phyloP scores from a whole-genome alignment of 2,329 filamentous ascomycete species.

The Phaeoacremonium minimum region DNA sequence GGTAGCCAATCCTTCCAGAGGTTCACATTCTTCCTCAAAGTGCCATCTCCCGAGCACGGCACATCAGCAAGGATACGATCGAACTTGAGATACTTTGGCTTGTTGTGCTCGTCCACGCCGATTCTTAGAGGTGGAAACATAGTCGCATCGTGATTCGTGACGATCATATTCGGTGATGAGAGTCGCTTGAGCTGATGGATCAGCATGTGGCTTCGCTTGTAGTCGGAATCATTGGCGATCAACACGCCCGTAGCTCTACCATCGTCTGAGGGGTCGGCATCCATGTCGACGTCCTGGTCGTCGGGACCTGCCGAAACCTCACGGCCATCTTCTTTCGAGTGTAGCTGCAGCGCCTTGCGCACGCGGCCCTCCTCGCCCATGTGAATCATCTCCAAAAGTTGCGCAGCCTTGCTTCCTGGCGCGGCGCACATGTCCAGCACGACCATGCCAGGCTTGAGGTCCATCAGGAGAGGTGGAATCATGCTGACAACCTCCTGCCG shows the following conservation, averaged over 20 bases:
- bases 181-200: conserved; percentile 97
- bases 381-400: conserved; percentile 92
- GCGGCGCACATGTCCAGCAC: conserved; percentile 96
- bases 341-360: conserved; percentile 61
- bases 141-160: conserved; percentile 96
- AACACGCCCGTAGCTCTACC: conserved; percentile 87
- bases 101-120: conserved; percentile 49
- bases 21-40: conserved; percentile 85
- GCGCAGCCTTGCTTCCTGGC: conserved; percentile 93
- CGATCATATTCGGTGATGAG: conserved; percentile 92
- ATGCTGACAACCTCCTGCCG: conserved; percentile 97
- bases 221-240: conserved; percentile 94
- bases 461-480: conserved; percentile 93
- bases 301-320: conserved; percentile 43
- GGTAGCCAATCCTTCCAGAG: conserved; percentile 96
- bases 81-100: conserved; percentile 80
- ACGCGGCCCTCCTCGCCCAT: conserved; percentile 86
- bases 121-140: conserved; percentile 90
- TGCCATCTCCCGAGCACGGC: conserved; percentile 94
- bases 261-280: conserved; percentile 63
- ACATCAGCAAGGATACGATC: conserved; percentile 96
- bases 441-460: conserved; percentile 84
- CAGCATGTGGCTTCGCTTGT: conserved; percentile 94
- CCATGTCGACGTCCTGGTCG: conserved; percentile 46
- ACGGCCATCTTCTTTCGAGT: conserved; percentile 57